Conservation (phyloP, 1,284 basidiomycete species). For the Jaminaea rosea region DNA sequence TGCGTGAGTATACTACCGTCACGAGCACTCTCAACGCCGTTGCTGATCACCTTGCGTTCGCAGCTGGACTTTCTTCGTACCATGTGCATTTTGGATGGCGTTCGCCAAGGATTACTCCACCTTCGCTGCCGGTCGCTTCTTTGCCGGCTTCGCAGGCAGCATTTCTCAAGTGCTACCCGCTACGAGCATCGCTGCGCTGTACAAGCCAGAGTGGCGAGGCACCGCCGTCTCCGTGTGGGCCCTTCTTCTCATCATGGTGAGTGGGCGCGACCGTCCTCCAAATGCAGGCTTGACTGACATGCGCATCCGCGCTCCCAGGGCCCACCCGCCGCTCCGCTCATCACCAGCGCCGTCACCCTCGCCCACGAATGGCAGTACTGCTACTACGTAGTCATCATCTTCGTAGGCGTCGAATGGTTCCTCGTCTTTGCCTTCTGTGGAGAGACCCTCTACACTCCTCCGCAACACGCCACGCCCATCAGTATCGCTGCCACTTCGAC, state of each 20-base stretch:
- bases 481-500: background rate
- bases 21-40: too few species aligned
- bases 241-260: conserved; percentile 16
- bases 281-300: background rate
- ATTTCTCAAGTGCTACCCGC: conserved; percentile 23
- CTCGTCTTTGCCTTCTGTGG: conserved; percentile 42
- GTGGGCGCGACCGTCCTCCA: background rate
- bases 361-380: conserved; percentile 8
- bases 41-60: too few species aligned
- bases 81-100: conserved; percentile 44
- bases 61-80: conserved; percentile 45
- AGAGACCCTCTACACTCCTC: conserved; percentile 44
- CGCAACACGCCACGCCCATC: background rate
- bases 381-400: conserved; percentile 44
- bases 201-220: conserved; percentile 41
- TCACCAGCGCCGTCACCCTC: conserved; percentile 34
- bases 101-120: conserved; percentile 21
- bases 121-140: conserved; percentile 26
- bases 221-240: conserved; percentile 43
- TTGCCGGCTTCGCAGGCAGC: conserved; percentile 17
- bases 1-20: too few species aligned
- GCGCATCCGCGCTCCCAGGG: background rate
- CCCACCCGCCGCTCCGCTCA: conserved; percentile 41
- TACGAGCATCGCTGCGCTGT: conserved; percentile 21
- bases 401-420: conserved; percentile 34